These are phyloP conservation scores for Favolaschia claudopus DNA, from an alignment of 768 basidiomycete genomes.

Conservation along the genomic window DNA sequence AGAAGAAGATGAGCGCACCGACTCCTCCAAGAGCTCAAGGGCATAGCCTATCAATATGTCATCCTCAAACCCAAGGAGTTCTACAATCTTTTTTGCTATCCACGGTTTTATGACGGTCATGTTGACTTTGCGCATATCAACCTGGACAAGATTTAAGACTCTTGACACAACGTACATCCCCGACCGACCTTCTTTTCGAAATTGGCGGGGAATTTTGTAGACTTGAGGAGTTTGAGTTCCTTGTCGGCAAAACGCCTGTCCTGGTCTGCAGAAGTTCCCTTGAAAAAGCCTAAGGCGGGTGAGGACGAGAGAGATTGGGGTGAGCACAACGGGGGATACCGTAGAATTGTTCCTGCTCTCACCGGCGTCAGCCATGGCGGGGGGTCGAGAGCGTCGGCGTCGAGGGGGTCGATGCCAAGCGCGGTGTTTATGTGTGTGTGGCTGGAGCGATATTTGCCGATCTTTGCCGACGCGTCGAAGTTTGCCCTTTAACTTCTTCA, in stretches of 20 bases:
- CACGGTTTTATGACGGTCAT: constrained; percentile 91
- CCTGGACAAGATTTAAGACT: constrained; percentile 48
- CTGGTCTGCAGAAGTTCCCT: constrained; percentile 90
- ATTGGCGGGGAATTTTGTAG: constrained; percentile 89
- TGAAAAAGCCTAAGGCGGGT: constrained; percentile 75
- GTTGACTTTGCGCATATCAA: constrained; percentile 97
- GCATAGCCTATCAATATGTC: constrained; percentile 97
- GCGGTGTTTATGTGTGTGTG: too few species aligned
- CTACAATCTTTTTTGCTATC: constrained; percentile 92
- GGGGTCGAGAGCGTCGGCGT: neutral
- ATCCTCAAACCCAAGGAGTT: constrained; percentile 93
- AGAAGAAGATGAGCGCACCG: constrained; percentile 57
- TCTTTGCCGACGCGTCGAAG: constrained; percentile 7
- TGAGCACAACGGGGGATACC: constrained; percentile 35
- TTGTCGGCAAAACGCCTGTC: constrained; percentile 96
- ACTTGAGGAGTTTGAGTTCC: constrained; percentile 86
- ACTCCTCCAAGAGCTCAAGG: constrained; percentile 92
- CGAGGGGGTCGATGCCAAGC: too few species aligned
- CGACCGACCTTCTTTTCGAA: constrained; percentile 82
- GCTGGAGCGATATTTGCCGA: too few species aligned
- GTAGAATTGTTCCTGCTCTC: constrained; percentile 36
- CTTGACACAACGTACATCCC: neutral
- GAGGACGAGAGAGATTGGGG: constrained; percentile 29
- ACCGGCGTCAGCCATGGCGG: constrained; percentile 68
- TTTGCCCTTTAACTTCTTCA: neutral